Evolutionary conservation across 2,329 filamentous ascomycete genomes (phyloP).

Genomic region (Sphaerulina musiva): DNA sequence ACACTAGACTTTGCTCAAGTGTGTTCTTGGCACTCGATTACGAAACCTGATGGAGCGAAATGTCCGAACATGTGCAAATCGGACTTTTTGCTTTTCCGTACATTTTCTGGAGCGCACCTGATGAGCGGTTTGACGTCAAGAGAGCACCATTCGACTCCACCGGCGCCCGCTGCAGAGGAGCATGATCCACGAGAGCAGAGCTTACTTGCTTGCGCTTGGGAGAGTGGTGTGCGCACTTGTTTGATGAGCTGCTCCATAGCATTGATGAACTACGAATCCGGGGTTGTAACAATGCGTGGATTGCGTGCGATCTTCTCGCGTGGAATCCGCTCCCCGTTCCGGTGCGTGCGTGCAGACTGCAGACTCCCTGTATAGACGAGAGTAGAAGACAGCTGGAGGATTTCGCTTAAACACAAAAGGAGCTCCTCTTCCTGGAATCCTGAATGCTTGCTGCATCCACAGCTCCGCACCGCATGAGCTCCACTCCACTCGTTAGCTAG

Average conservation of each 20-base stretch:
- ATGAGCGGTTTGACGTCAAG: constrained; percentile 12
- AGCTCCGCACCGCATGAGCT: too few species aligned
- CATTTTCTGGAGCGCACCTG: too few species aligned
- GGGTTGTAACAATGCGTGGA: constrained; percentile 8
- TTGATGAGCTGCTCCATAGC: background rate
- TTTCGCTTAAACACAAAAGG: too few species aligned
- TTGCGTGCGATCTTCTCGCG: constrained; percentile 16
- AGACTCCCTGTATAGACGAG: constrained; percentile 15
- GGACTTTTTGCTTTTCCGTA: constrained; percentile 3
- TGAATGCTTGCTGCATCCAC: too few species aligned
- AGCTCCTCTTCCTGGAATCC: too few species aligned
- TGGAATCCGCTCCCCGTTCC: constrained; percentile 23
- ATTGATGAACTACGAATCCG: too few species aligned
- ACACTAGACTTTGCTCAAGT: constrained; percentile 6
- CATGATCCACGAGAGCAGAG: too few species aligned
- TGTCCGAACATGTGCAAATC: constrained; percentile 12
- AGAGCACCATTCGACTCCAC: too few species aligned
- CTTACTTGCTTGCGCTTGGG: too few species aligned
- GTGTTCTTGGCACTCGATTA: constrained; percentile 9
- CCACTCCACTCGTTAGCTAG: too few species aligned
- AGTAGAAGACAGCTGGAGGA: too few species aligned
- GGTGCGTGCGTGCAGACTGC: too few species aligned
- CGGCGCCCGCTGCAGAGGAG: constrained; percentile 14
- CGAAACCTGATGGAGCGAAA: constrained; percentile 19
- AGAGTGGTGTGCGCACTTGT: background rate